Evolutionary conservation across 2,329 filamentous ascomycete genomes (phyloP).

Genomic region (Microthyrium microscopicum): DNA sequence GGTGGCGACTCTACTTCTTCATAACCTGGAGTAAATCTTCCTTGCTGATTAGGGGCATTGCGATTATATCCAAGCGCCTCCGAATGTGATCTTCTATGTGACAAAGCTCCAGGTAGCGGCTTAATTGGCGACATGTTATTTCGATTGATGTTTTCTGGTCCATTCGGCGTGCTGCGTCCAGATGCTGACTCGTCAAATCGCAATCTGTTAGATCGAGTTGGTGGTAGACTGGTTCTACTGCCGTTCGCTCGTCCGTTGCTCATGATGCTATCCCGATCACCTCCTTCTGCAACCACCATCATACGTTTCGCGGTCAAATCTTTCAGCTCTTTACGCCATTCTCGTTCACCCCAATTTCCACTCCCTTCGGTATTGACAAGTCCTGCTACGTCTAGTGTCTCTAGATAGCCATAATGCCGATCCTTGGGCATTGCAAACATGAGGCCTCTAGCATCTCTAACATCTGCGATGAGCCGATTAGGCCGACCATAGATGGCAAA

Average conservation of each 20-base stretch:
- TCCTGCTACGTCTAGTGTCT: slow-evolving; percentile 67
- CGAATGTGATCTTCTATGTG: slow-evolving; percentile 12
- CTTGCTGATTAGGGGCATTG: neutral
- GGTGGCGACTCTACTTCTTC: slow-evolving; percentile 4
- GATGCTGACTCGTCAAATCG: slow-evolving; percentile 24
- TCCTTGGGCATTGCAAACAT: slow-evolving; percentile 98
- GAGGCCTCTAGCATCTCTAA: slow-evolving; percentile 68
- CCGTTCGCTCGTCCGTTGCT: slow-evolving; percentile 26
- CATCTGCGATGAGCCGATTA: slow-evolving; percentile 69
- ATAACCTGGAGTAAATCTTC: neutral
- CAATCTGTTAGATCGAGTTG: slow-evolving; percentile 18
- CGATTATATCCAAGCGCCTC: slow-evolving; percentile 8
- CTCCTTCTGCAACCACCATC: slow-evolving; percentile 23
- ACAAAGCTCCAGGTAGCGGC: slow-evolving; percentile 16
- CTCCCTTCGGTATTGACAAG: slow-evolving; percentile 68
- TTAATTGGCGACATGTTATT: slow-evolving; percentile 19
- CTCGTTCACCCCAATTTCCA: slow-evolving; percentile 61
- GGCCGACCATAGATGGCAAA: slow-evolving; percentile 87
- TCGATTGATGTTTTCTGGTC: slow-evolving; percentile 35
- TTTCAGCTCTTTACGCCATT: slow-evolving; percentile 83
- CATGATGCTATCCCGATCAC: slow-evolving; percentile 15
- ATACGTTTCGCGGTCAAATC: slow-evolving; percentile 71
- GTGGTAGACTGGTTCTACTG: slow-evolving; percentile 23
- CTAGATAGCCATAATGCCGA: slow-evolving; percentile 75
- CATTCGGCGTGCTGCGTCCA: slow-evolving; percentile 18